Evolutionary conservation across 768 basidiomycete genomes (phyloP).

Genomic region (Suillus ampliporus): DNA sequence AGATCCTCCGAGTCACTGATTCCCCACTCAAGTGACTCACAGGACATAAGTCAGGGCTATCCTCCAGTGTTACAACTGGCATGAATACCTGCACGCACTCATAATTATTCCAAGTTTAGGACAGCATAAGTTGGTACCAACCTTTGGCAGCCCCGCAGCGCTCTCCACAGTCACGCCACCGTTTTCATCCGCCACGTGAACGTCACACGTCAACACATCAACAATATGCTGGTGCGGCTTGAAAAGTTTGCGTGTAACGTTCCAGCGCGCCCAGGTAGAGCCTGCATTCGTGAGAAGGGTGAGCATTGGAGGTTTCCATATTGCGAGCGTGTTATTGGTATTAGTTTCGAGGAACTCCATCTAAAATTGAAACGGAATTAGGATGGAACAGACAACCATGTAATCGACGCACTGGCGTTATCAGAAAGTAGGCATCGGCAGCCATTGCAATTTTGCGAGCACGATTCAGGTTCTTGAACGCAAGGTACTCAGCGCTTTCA

Average conservation of each 20-base stretch:
- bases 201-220: constrained; percentile 57
- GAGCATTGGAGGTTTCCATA: constrained; percentile 63
- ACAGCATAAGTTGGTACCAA: constrained; percentile 19
- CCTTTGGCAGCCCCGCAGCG: constrained; percentile 53
- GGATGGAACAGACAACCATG: neutral
- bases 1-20: neutral
- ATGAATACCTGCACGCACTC: constrained; percentile 39
- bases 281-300: constrained; percentile 62
- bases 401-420: constrained; percentile 46
- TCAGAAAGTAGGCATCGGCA: constrained; percentile 49
- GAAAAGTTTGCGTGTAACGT: constrained; percentile 48
- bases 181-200: constrained; percentile 39
- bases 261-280: constrained; percentile 47
- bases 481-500: constrained; percentile 53
- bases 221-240: constrained; percentile 48
- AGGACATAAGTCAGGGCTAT: constrained; percentile 25
- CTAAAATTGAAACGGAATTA: constrained; percentile 32
- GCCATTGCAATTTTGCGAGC: constrained; percentile 57
- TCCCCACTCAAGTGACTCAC: neutral
- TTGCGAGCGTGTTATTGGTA: constrained; percentile 46
- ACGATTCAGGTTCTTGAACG: constrained; percentile 54
- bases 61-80: constrained; percentile 34
- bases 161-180: constrained; percentile 49
- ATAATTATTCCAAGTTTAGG: neutral
- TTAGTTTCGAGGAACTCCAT: constrained; percentile 50